phyloP scores from a whole-genome alignment of 192 early-diverging fungal species.

The Paraglomus brasilianum region DNA sequence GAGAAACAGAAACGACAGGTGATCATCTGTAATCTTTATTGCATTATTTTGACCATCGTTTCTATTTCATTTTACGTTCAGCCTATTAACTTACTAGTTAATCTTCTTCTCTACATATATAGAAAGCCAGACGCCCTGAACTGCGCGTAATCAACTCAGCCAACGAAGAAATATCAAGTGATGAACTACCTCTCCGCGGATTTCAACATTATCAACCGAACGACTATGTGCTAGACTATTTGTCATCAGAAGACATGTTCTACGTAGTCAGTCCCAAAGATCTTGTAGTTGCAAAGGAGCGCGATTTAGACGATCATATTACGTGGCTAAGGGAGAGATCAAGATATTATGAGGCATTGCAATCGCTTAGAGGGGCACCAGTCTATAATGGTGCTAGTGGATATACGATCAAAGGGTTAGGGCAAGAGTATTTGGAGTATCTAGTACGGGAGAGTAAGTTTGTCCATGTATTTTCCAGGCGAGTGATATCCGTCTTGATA shows the following conservation, averaged over 20 bases:
- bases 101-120: not conserved
- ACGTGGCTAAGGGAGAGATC: constrained; percentile 86
- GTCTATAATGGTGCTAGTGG: constrained; percentile 56
- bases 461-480: not conserved
- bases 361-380: constrained; percentile 59
- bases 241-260: constrained; percentile 73
- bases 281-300: constrained; percentile 81
- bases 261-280: constrained; percentile 95
- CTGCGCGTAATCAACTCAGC: constrained; percentile 81
- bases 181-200: constrained; percentile 83
- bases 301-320: constrained; percentile 92
- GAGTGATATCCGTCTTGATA: constrained; percentile 16
- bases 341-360: constrained; percentile 78
- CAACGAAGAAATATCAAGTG: constrained; percentile 85
- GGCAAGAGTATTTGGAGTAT: constrained; percentile 74
- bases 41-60: not conserved
- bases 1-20: constrained; percentile 38
- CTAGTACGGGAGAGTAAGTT: constrained; percentile 66
- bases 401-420: constrained; percentile 70
- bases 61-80: not conserved
- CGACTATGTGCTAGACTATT: constrained; percentile 85
- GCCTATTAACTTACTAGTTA: not conserved
- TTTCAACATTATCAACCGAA: constrained; percentile 88
- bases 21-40: not conserved
- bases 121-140: constrained; percentile 77